Evolutionary conservation across 2,329 filamentous ascomycete species (phyloP).

Genomic region (Hypoxylon sp.): DNA sequence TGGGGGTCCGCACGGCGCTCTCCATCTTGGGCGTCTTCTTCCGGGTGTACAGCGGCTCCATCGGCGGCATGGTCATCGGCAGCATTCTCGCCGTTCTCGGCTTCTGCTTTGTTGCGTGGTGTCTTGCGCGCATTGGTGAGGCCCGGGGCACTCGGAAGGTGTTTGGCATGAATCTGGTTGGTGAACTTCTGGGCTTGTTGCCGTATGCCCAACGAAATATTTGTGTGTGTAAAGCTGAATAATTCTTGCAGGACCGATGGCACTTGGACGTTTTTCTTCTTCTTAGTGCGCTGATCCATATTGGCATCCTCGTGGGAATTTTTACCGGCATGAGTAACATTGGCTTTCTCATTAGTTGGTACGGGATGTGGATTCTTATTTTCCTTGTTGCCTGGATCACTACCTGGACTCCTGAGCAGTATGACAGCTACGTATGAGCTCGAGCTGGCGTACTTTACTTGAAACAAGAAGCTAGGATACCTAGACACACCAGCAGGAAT

Average conservation of each 20-base stretch:
- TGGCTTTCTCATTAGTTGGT: constrained; percentile 31
- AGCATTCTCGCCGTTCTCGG: constrained; percentile 25
- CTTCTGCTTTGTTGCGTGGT: constrained; percentile 31
- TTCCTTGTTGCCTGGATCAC: constrained; percentile 31
- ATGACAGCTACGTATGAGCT: constrained; percentile 20
- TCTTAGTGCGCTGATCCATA: constrained; percentile 24
- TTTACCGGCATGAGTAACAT: constrained; percentile 21
- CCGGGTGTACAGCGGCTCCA: constrained; percentile 20
- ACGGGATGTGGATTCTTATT: constrained; percentile 38
- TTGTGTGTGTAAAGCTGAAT: constrained; percentile 13
- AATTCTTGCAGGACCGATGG: constrained; percentile 18
- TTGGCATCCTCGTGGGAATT: constrained; percentile 21
- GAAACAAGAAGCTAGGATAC: neutral
- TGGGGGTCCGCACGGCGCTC: constrained; percentile 22
- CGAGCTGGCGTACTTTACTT: neutral
- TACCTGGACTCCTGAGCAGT: constrained; percentile 26
- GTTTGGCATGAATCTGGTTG: constrained; percentile 21
- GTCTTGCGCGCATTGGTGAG: constrained; percentile 31
- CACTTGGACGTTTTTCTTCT: constrained; percentile 34
- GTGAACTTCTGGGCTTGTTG: neutral
- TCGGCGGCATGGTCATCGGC: constrained; percentile 28
- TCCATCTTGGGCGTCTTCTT: constrained; percentile 28
- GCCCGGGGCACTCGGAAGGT: constrained; percentile 23
- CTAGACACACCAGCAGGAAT: neutral
- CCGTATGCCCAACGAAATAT: neutral